phyloP scores from a whole-genome alignment of 2,329 filamentous ascomycete genomes.

The Colletotrichum lindemuthianum region DNA sequence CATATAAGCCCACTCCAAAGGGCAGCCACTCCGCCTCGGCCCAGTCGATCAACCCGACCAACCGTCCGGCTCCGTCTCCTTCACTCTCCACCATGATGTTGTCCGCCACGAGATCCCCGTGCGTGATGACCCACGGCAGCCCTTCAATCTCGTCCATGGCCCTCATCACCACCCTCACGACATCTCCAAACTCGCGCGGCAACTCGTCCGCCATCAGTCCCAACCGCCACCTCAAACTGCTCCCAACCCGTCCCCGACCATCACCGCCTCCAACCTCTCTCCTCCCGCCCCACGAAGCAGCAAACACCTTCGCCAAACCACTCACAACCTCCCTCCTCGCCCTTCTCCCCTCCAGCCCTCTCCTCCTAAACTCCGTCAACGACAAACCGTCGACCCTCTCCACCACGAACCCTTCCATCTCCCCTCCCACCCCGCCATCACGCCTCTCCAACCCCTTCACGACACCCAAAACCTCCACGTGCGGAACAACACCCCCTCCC shows the following conservation, averaged over 20 bases:
- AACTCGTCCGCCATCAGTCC: conserved; percentile 47
- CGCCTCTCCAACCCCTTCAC: conserved; percentile 38
- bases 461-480: conserved; percentile 50
- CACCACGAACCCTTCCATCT: conserved; percentile 54
- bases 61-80: conserved; percentile 45
- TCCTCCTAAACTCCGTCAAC: conserved; percentile 45
- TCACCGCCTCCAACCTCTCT: conserved; percentile 2
- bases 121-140: conserved; percentile 66
- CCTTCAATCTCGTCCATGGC: conserved; percentile 48
- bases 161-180: conserved; percentile 40
- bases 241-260: conserved; percentile 50
- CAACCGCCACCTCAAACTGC: conserved; percentile 52
- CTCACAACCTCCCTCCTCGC: conserved; percentile 47
- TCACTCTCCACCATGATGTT: conserved; percentile 63
- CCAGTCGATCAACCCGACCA: conserved; percentile 71
- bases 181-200: conserved; percentile 43
- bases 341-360: conserved; percentile 4
- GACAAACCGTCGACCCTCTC: conserved; percentile 53
- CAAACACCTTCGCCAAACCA: conserved; percentile 54
- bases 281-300: conserved; percentile 47
- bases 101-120: conserved; percentile 67
- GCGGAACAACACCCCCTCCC: conserved; percentile 51
- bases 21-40: conserved; percentile 70
- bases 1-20: conserved; percentile 69
- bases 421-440: neutral